phyloP scores from a whole-genome alignment of 1,139 yeast genomes.

The Protomyces lactucae-debilis region DNA sequence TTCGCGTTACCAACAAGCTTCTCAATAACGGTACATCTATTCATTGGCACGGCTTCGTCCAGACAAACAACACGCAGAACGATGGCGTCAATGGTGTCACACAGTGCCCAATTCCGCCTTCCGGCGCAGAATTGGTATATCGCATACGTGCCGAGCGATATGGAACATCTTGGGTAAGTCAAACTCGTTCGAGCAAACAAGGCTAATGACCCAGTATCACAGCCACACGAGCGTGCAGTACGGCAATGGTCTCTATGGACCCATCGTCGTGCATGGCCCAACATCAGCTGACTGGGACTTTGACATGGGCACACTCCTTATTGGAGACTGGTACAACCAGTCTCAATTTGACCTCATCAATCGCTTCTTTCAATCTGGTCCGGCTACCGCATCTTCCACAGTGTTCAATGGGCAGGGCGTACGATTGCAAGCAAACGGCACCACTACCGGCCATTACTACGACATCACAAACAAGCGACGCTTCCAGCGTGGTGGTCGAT shows the following conservation, averaged over 20 bases:
- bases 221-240: conserved; percentile 44
- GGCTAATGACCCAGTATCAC: conserved; percentile 47
- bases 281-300: conserved; percentile 51
- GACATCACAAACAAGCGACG: conserved; percentile 30
- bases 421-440: conserved; percentile 33
- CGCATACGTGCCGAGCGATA: conserved; percentile 68
- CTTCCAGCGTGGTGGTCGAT: conserved; percentile 30
- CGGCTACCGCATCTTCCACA: conserved; percentile 66
- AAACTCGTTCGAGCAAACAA: conserved; percentile 52
- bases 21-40: conserved; percentile 59
- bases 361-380: conserved; percentile 62
- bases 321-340: conserved; percentile 74
- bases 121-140: conserved; percentile 55
- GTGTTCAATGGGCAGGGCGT: conserved; percentile 37
- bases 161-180: conserved; percentile 87
- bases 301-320: conserved; percentile 51
- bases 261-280: conserved; percentile 3
- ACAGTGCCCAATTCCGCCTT: conserved; percentile 73
- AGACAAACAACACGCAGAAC: conserved; percentile 59
- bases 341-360: conserved; percentile 47
- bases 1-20: conserved; percentile 56
- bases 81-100: conserved; percentile 80
- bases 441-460: conserved; percentile 31
- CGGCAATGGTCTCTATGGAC: conserved; percentile 41
- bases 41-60: conserved; percentile 83